Evolutionary conservation across 1,284 basidiomycete genomes (phyloP), one percentile per base, ranked within the genome.

Genomic region (Testicularia cyperi): DNA sequence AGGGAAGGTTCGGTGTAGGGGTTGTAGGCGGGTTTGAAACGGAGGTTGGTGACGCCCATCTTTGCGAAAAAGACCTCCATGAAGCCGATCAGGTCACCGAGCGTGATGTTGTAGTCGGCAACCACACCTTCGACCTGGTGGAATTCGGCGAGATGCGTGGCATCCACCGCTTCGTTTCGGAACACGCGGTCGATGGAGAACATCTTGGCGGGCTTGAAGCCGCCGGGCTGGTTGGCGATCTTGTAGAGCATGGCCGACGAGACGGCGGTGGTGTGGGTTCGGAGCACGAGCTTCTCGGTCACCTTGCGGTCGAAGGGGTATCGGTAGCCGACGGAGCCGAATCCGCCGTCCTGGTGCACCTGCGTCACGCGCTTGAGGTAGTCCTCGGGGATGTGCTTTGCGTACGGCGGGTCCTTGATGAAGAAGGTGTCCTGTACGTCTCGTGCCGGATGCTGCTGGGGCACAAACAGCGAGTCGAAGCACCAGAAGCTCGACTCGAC

Each of bases 401-500:
- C 86, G 18, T 81, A 80, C 27, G 84, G 82, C 2, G 95, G 94
- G 78, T 97, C 94, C 57, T 92, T 95, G 38, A 98, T 83, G 78
- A 98, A 99, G 83, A 99, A 99, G 6, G 95, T 99, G 75, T 99
- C 95, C 79, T 99, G 95, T 38, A 97, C 78, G 69, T 99, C 95
- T 75, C 95, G 86, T 20, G 95, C 95, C 15, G 95, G 94, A 80
- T 99, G 95, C 79, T 98, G 94, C 77, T 99, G 95, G 1, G 95
- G 95, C 0, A 99, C 95, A 77, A 95, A 99, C 63, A 99, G 83
- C 8, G 92, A 86, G 77, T 99, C 95, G 78, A 99, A 98, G 78
- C 94, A 96, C 95, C 95, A 99, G 84, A 98, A 99, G 25, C 88
- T 88, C 20, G 91, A 95, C 79, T 99, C 95, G 51, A 99, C 92